A percentile compares a stretch with the other conserved stretches of the same genome.
Evolutionary conservation across 179 eudicot genomes (phyloP).

Genomic region (Pouteria campechiana): DNA sequence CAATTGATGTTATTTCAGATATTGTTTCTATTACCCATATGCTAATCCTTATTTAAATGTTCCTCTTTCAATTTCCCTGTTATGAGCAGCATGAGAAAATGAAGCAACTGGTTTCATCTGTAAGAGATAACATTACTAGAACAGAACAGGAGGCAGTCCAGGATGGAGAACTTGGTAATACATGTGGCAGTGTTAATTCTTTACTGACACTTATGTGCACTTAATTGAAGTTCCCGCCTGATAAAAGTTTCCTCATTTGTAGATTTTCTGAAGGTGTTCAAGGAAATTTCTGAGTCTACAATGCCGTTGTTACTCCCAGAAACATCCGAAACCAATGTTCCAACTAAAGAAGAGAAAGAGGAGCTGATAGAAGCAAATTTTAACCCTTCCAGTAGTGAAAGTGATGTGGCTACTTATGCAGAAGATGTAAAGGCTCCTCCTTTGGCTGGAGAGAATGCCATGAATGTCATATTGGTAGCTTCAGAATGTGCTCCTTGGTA

Average conservation of each 20-base stretch:
- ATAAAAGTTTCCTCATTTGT: constrained; percentile 11
- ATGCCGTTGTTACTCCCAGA: constrained; percentile 21
- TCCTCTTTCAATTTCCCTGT: not conserved
- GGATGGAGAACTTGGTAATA: constrained; percentile 14
- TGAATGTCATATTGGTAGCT: constrained; percentile 89
- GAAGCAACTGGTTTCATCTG: constrained; percentile 59
- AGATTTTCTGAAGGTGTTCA: constrained; percentile 12
- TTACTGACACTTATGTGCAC: constrained; percentile 11
- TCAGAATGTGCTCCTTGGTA: constrained; percentile 94
- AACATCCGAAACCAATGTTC: constrained; percentile 10
- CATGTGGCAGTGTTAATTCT: constrained; percentile 19
- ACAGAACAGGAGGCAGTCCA: constrained; percentile 19
- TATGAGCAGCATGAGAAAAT: constrained; percentile 76
- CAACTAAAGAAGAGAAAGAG: constrained; percentile 13
- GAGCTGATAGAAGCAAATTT: constrained; percentile 15
- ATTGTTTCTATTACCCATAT: not conserved
- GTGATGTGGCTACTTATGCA: constrained; percentile 23
- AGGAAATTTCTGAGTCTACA: constrained; percentile 8
- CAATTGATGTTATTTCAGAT: not conserved
- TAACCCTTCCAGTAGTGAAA: constrained; percentile 11
- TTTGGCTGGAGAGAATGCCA: constrained; percentile 76
- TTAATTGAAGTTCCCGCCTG: constrained; percentile 12
- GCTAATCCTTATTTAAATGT: not conserved
- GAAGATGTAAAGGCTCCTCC: constrained; percentile 65
- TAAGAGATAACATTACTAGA: constrained; percentile 34